phyloP scores from a whole-genome alignment of 257 asterid genomes.

The Cinchona pubescens region DNA sequence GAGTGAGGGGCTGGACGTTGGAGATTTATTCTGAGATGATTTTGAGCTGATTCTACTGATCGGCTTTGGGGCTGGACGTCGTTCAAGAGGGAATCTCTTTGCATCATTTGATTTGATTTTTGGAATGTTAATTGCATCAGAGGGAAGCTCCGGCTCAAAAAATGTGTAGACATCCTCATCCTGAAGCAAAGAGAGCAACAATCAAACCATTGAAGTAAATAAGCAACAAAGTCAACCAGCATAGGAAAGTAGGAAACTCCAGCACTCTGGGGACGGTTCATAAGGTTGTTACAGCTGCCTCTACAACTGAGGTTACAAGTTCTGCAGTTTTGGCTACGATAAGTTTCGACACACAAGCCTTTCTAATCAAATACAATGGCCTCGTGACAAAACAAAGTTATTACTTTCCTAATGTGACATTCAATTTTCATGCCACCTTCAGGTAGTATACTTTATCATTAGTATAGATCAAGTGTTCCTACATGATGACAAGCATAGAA shows the following conservation, averaged over 20 bases:
- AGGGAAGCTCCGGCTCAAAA: conserved; percentile 93
- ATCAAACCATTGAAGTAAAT: not conserved
- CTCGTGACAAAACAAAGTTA: not conserved
- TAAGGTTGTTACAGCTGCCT: not conserved
- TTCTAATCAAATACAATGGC: not conserved
- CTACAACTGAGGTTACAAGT: not conserved
- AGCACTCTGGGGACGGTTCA: not conserved
- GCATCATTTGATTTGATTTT: conserved; percentile 51
- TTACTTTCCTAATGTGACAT: not conserved
- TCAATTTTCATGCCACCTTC: not conserved
- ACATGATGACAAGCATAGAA: not conserved
- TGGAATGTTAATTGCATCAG: conserved; percentile 38
- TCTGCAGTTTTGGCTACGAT: not conserved
- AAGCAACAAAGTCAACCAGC: not conserved
- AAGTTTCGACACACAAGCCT: not conserved
- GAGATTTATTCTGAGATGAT: conserved; percentile 35
- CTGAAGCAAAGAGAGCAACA: conserved; percentile 42
- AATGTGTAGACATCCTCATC: conserved; percentile 89
- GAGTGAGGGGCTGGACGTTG: conserved; percentile 25
- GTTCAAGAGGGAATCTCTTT: conserved; percentile 34
- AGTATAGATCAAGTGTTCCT: too few species aligned
- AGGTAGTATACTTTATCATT: not conserved
- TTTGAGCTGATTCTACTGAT: conserved; percentile 43
- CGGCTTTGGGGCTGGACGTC: conserved; percentile 43
- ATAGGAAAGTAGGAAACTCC: too few species aligned